Conservation (phyloP, 192 early-diverging fungal species). For the Podochytrium sp. region DNA sequence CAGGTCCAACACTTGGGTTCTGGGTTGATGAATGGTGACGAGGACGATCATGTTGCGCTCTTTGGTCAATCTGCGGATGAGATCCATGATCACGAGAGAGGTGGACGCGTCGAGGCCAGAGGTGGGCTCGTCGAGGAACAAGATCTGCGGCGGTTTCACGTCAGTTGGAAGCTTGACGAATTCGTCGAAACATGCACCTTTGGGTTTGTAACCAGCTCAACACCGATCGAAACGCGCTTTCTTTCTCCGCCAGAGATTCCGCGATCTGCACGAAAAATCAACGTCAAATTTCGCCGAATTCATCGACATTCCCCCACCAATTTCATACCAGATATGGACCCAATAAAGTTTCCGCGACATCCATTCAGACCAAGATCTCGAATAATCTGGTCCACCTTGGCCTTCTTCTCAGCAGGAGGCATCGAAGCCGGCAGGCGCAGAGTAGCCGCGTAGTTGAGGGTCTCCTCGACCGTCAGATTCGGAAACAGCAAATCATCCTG, state of each 20-base stretch:
- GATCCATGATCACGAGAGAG: conserved; percentile 61
- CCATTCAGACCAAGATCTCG: conserved; percentile 35
- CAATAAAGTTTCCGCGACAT: conserved; percentile 38
- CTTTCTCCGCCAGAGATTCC: conserved; percentile 79
- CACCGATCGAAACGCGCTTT: conserved; percentile 70
- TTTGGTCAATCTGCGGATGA: conserved; percentile 31
- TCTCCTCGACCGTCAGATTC: conserved; percentile 57
- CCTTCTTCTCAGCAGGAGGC: conserved; percentile 9
- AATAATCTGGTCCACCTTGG: conserved; percentile 38
- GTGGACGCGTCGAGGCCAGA: conserved; percentile 72
- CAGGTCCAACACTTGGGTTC: conserved; percentile 73
- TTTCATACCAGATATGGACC: too few relatives aligned
- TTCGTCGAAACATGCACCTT: background rate
- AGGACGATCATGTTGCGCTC: conserved; percentile 54
- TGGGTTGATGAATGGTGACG: conserved; percentile 87
- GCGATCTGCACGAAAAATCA: conserved; percentile 22
- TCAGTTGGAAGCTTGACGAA: conserved; percentile 48
- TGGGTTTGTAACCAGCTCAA: conserved; percentile 61
- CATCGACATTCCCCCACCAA: too few relatives aligned
- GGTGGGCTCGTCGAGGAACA: too few relatives aligned
- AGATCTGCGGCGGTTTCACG: conserved; percentile 53
- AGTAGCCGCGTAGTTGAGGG: conserved; percentile 65
- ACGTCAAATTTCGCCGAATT: too few relatives aligned
- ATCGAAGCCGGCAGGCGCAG: conserved; percentile 57
- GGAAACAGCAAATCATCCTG: conserved; percentile 53